Evolutionary conservation across 2,329 filamentous ascomycete genomes (phyloP).

Genomic region (Byssochlamys sp.): DNA sequence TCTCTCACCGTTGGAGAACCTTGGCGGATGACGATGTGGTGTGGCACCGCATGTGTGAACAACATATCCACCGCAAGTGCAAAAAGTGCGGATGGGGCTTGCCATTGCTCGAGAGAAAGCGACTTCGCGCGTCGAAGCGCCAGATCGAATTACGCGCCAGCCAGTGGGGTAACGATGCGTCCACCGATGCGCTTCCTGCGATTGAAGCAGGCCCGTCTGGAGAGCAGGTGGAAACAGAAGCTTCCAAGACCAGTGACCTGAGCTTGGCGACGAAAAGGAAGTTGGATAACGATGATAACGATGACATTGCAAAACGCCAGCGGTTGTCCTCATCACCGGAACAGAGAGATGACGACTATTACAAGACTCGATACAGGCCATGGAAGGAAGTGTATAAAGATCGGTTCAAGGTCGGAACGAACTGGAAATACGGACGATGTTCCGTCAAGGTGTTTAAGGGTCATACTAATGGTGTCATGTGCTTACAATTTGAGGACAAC

Average conservation of each 20-base stretch:
- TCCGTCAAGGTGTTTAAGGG: constrained; percentile 75
- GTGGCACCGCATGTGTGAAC: constrained; percentile 97
- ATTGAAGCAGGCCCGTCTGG: constrained; percentile 22
- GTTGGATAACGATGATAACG: constrained; percentile 13
- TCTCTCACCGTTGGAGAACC: constrained; percentile 76
- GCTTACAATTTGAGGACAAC: constrained; percentile 72
- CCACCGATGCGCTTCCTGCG: constrained; percentile 42
- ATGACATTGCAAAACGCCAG: constrained; percentile 22
- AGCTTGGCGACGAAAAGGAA: constrained; percentile 1
- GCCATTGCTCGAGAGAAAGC: constrained; percentile 78
- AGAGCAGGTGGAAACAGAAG: background rate
- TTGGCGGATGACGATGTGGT: constrained; percentile 96
- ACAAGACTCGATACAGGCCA: constrained; percentile 49
- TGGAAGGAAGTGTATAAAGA: constrained; percentile 99
- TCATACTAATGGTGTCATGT: constrained; percentile 79
- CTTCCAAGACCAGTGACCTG: constrained; percentile 2
- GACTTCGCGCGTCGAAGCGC: constrained; percentile 74
- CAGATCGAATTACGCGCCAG: constrained; percentile 65
- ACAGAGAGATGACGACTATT: constrained; percentile 36
- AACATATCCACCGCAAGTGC: constrained; percentile 88
- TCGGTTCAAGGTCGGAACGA: constrained; percentile 86
- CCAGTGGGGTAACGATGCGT: constrained; percentile 48
- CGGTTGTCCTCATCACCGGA: constrained; percentile 19
- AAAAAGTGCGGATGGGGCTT: constrained; percentile 93
- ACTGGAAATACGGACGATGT: constrained; percentile 93